A percentile compares a stretch with the other conserved stretches of the same genome.
Evolutionary conservation across 495 filamentous ascomycete genomes (phyloP).

Genomic region (Melanomma pulvis-pyrius): DNA sequence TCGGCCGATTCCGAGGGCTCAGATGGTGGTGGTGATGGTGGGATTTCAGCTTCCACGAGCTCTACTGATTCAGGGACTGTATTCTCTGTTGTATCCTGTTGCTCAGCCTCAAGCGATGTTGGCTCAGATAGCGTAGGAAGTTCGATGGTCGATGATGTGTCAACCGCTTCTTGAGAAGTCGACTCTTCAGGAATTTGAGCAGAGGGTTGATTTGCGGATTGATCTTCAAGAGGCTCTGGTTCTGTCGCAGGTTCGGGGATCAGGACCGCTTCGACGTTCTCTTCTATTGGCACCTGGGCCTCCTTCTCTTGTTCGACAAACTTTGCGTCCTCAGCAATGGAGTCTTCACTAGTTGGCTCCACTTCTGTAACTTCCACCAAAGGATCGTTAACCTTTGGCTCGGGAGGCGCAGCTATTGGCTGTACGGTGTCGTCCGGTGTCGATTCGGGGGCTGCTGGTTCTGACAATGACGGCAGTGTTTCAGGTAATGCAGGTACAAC

Average conservation of each 20-base stretch:
- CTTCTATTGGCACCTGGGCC: neutral
- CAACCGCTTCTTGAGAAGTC: too few relatives aligned
- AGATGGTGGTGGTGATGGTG: too few relatives aligned
- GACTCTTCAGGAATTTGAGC: neutral
- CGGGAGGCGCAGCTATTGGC: slow-evolving; percentile 10
- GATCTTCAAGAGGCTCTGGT: neutral
- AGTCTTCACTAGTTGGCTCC: slow-evolving; percentile 1
- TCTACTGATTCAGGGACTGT: too few relatives aligned
- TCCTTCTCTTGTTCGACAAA: neutral
- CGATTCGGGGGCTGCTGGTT: slow-evolving; percentile 11
- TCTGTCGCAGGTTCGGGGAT: slow-evolving; percentile 1
- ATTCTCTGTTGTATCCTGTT: too few relatives aligned
- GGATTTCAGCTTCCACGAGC: too few relatives aligned
- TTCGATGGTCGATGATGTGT: too few relatives aligned
- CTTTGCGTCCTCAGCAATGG: slow-evolving; percentile 2
- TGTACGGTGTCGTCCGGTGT: slow-evolving; percentile 9
- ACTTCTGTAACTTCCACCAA: neutral
- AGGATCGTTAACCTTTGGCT: slow-evolving; percentile 2
- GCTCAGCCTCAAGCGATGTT: too few relatives aligned
- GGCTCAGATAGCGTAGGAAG: too few relatives aligned
- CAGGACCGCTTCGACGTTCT: neutral
- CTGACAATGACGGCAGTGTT: slow-evolving; percentile 12
- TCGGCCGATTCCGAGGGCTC: neutral
- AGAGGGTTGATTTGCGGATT: neutral
- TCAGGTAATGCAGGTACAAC: slow-evolving; percentile 5